Evolutionary conservation across 768 basidiomycete genomes (phyloP), one percentile per base, ranked within the genome.

Genomic region (Cubamyces sp.): DNA sequence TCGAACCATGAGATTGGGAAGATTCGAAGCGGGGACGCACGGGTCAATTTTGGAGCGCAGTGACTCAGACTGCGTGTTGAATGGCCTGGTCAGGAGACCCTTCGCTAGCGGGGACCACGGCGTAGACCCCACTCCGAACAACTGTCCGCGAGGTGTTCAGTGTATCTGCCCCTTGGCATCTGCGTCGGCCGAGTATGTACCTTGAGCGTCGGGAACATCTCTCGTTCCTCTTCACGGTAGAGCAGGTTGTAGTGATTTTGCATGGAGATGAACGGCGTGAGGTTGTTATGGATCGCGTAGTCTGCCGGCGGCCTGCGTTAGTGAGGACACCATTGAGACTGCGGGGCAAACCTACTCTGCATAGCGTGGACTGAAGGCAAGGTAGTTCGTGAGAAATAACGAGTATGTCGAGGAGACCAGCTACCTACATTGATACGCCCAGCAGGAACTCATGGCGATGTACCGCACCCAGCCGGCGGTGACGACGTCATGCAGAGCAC

Each of bases 141-240:
- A 52, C 70, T 74, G 46, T 72, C 16, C 25, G 3, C 26, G 15
- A 26, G 42, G 16, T 30, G 30, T 25, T 34, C 18, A 28, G 53
- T 1, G 23, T 48, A 16, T 12, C 39, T 42, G 26, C 18, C 15
- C 3, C 26, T 1, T 14, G 6, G 19, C 9, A 11, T 25, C 1
- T n/a, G n/a, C n/a, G n/a, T n/a, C n/a, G n/a, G n/a, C n/a, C 15
- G 28, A 26, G 9, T 9, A 34, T 9, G 1, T 15, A 71, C 72
- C 67, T 74, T 73, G 8, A 74, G 65, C 11, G 69, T 69, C 0
- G 81, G 80, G 60, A 79, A 75, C 75, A 76, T 76, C 66, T 75
- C 75, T 34, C 76, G 74, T 66, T 76, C 79, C 65, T 82, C 80
- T 67, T 82, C 81, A 56, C 81, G 73, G 65, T 82, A 82, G 34